These are phyloP conservation scores for Neurospora discreta DNA, from an alignment of 495 filamentous ascomycete species.

Conservation along the genomic window DNA sequence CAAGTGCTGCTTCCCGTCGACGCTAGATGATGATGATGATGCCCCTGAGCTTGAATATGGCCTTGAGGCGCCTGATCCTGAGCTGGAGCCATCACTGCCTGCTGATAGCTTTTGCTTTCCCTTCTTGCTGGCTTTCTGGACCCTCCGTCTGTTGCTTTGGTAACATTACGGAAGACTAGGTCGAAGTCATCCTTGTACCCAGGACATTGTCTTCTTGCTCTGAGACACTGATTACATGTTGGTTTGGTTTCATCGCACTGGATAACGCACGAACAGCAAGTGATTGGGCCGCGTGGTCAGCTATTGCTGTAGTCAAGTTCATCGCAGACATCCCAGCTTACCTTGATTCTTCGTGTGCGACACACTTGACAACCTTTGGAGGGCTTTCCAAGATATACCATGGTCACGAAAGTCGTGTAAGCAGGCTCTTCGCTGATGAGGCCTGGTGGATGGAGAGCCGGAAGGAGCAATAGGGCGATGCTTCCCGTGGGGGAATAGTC, in stretches of 20 bases:
- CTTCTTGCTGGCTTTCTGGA: slow-evolving; percentile 28
- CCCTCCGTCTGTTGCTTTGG: slow-evolving; percentile 44
- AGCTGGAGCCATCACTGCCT: not conserved
- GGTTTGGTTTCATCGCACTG: slow-evolving; percentile 63
- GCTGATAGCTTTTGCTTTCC: slow-evolving; percentile 5
- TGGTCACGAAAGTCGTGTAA: slow-evolving; percentile 14
- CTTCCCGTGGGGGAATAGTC: not conserved
- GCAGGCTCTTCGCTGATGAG: not conserved
- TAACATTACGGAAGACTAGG: slow-evolving; percentile 55
- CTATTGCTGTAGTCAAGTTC: not conserved
- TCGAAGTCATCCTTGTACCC: slow-evolving; percentile 62
- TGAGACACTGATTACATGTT: slow-evolving; percentile 56
- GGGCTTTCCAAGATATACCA: slow-evolving; percentile 69
- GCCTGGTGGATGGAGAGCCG: not conserved
- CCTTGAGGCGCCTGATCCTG: not conserved
- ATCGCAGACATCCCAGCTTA: slow-evolving; percentile 20
- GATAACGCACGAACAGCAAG: not conserved
- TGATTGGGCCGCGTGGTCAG: not conserved
- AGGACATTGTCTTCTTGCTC: slow-evolving; percentile 54
- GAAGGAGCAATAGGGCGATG: not conserved
- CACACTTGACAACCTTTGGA: slow-evolving; percentile 66
- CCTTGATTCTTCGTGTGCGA: slow-evolving; percentile 60
- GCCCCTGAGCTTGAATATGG: not conserved
- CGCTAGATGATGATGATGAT: not conserved
- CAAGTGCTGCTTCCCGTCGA: not conserved